These are phyloP conservation scores for Jimgerdemannia flammicorona DNA, from an alignment of 192 early-diverging fungal genomes.

Conservation along the genomic window DNA sequence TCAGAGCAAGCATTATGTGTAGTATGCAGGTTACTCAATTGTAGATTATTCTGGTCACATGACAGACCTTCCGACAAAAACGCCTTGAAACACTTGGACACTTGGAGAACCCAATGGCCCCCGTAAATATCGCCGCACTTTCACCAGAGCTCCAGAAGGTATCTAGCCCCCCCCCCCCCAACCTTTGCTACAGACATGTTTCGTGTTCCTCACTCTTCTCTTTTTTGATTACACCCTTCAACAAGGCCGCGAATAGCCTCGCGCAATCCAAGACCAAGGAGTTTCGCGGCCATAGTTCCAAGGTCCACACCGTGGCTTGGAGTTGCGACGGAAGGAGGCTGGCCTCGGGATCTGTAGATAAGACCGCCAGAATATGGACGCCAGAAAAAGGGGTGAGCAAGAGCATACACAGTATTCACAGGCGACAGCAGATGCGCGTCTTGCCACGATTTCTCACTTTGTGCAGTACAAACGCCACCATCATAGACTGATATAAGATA, in stretches of 20 bases:
- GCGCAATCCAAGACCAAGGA: slow-evolving; percentile 39
- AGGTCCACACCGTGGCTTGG: slow-evolving; percentile 74
- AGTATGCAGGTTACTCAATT: too few relatives aligned
- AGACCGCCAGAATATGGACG: slow-evolving; percentile 69
- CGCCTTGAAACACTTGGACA: too few relatives aligned
- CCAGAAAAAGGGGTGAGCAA: slow-evolving; percentile 51
- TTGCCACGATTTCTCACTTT: background rate
- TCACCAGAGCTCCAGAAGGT: background rate
- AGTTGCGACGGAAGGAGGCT: slow-evolving; percentile 62
- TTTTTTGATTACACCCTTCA: too few relatives aligned
- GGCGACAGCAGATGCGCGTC: too few relatives aligned
- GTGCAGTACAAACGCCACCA: background rate
- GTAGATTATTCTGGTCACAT: too few relatives aligned
- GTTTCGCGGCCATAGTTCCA: slow-evolving; percentile 48
- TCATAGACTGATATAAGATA: slow-evolving; percentile 49
- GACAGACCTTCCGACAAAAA: too few relatives aligned
- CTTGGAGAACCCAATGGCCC: background rate
- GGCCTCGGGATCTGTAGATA: slow-evolving; percentile 72
- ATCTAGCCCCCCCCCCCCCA: too few relatives aligned
- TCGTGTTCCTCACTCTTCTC: too few relatives aligned
- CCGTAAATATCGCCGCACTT: background rate
- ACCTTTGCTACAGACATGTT: too few relatives aligned
- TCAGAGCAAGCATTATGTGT: too few relatives aligned
- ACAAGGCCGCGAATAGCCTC: slow-evolving; percentile 17
- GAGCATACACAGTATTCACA: background rate